phyloP scores from a whole-genome alignment of 257 asterid species.

The Orobanche coerulescens region DNA sequence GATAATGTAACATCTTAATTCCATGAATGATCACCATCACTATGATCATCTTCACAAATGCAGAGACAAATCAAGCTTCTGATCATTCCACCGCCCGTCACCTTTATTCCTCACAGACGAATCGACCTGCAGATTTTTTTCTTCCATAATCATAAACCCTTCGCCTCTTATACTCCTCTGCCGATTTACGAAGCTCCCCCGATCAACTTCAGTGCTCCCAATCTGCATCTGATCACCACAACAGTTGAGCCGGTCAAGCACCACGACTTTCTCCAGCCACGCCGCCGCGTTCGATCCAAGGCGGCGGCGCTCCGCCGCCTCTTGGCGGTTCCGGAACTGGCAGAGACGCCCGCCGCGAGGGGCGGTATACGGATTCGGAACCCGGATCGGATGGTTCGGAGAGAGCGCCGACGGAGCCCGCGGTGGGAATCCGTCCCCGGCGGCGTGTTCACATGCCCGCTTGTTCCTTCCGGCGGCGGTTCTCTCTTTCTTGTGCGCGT shows the following conservation, averaged over 20 bases:
- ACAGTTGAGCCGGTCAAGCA: slow-evolving; percentile 33
- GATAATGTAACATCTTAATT: too few species aligned
- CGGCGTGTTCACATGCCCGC: slow-evolving; percentile 20
- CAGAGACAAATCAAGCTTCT: slow-evolving; percentile 73
- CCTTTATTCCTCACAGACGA: neutral
- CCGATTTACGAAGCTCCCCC: slow-evolving; percentile 38
- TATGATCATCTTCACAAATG: slow-evolving; percentile 41
- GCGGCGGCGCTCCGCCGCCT: slow-evolving; percentile 16
- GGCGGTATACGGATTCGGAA: slow-evolving; percentile 45
- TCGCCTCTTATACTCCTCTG: slow-evolving; percentile 22
- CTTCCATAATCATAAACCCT: slow-evolving; percentile 24
- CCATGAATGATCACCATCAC: too few species aligned
- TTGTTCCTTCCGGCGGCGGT: slow-evolving; percentile 65
- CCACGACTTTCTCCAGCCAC: slow-evolving; percentile 32
- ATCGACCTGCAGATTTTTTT: slow-evolving; percentile 14
- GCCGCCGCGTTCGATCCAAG: slow-evolving; percentile 35
- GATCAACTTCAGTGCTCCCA: slow-evolving; percentile 27
- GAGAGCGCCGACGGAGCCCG: slow-evolving; percentile 39
- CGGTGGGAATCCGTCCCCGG: neutral
- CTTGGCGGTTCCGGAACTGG: slow-evolving; percentile 26
- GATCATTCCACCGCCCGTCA: slow-evolving; percentile 26
- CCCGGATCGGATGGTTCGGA: slow-evolving; percentile 41
- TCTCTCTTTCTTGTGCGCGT: slow-evolving; percentile 90
- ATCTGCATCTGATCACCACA: slow-evolving; percentile 25
- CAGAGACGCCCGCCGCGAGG: slow-evolving; percentile 52